Evolutionary conservation across 2,329 filamentous ascomycete genomes (phyloP).

Genomic region (Pyricularia grisea): DNA sequence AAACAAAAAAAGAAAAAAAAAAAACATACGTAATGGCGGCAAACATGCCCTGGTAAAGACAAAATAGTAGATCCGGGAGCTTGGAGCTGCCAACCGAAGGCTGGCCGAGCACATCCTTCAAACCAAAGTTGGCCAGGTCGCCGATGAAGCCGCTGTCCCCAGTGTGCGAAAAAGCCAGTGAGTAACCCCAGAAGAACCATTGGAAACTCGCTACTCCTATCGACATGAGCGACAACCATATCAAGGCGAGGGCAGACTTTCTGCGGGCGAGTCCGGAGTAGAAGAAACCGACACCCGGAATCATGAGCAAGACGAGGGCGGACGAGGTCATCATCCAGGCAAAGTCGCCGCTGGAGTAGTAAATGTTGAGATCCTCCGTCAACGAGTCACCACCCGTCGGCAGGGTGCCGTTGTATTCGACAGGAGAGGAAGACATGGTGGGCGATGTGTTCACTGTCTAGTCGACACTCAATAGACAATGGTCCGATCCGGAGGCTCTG

Average conservation of each 20-base stretch:
- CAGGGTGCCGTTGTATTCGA: slow-evolving; percentile 40
- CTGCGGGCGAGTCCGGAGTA: slow-evolving; percentile 83
- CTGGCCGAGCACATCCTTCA: slow-evolving; percentile 63
- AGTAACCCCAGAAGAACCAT: slow-evolving; percentile 94
- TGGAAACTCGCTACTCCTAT: slow-evolving; percentile 78
- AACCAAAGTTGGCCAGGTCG: slow-evolving; percentile 69
- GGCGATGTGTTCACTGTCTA: neutral
- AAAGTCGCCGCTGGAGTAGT: slow-evolving; percentile 78
- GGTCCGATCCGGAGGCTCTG: neutral
- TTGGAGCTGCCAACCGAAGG: slow-evolving; percentile 65
- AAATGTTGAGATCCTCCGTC: slow-evolving; percentile 71
- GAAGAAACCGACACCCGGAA: slow-evolving; percentile 90
- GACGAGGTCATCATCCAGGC: slow-evolving; percentile 76
- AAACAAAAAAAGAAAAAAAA: too few species aligned
- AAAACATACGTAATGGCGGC: slow-evolving; percentile 62
- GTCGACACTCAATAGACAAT: neutral
- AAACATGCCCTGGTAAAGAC: slow-evolving; percentile 84
- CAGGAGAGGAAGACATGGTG: slow-evolving; percentile 22
- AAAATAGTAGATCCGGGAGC: slow-evolving; percentile 77
- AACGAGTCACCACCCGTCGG: slow-evolving; percentile 42
- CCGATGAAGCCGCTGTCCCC: slow-evolving; percentile 66
- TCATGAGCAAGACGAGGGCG: slow-evolving; percentile 82
- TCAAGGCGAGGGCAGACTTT: slow-evolving; percentile 81
- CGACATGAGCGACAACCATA: slow-evolving; percentile 87
- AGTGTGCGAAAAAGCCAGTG: slow-evolving; percentile 69